phyloP scores from a whole-genome alignment of 2,329 filamentous ascomycete genomes.

The Stagonosporopsis tanaceti region DNA sequence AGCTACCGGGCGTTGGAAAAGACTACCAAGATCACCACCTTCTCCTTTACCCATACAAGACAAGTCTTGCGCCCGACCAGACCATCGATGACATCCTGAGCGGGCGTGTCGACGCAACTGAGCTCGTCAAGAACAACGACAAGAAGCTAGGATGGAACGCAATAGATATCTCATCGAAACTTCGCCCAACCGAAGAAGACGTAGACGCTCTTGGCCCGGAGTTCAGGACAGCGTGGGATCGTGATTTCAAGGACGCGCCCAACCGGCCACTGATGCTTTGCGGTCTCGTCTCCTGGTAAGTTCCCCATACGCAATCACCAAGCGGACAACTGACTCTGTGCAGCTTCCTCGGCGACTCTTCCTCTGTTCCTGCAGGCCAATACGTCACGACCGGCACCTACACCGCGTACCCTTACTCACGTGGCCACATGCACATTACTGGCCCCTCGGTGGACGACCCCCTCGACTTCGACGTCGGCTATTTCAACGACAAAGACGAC shows the following conservation, averaged over 20 bases:
- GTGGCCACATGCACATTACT: slow-evolving; percentile 68
- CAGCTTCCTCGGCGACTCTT: slow-evolving; percentile 43
- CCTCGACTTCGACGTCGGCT: slow-evolving; percentile 66
- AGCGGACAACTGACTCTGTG: slow-evolving; percentile 5
- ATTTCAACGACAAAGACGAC: slow-evolving; percentile 62
- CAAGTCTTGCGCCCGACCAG: slow-evolving; percentile 55
- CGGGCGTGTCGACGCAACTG: slow-evolving; percentile 56
- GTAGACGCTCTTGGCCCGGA: slow-evolving; percentile 61
- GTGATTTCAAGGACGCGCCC: slow-evolving; percentile 58
- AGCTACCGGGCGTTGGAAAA: slow-evolving; percentile 69
- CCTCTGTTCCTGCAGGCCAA: slow-evolving; percentile 51
- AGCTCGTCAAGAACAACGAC: slow-evolving; percentile 58
- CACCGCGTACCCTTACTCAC: slow-evolving; percentile 67
- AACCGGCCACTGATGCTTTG: slow-evolving; percentile 61
- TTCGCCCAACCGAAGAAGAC: slow-evolving; percentile 63
- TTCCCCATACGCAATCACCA: background rate
- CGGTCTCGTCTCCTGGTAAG: slow-evolving; percentile 49
- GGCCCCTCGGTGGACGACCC: slow-evolving; percentile 54
- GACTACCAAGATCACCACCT: slow-evolving; percentile 71
- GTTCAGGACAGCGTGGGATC: slow-evolving; percentile 64
- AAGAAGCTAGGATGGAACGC: slow-evolving; percentile 65
- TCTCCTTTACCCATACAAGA: slow-evolving; percentile 61
- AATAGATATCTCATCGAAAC: slow-evolving; percentile 64
- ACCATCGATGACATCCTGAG: slow-evolving; percentile 64
- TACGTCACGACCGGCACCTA: slow-evolving; percentile 64